phyloP scores from a whole-genome alignment of 345 rosid genomes.

The Schrenkiella parvula region DNA sequence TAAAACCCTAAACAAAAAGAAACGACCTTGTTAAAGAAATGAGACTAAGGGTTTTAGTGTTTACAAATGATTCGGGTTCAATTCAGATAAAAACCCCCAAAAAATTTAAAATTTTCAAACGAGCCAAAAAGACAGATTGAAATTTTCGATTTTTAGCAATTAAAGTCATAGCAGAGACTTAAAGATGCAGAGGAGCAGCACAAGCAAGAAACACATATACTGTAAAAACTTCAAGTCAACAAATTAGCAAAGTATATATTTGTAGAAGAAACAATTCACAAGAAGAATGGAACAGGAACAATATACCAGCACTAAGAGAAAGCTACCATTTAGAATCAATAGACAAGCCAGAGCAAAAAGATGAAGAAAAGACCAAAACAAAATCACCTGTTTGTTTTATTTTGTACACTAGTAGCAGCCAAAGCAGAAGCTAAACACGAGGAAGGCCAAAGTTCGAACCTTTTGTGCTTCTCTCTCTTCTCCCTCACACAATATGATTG shows the following conservation, averaged over 20 bases:
- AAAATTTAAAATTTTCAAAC: neutral
- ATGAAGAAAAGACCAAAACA: neutral
- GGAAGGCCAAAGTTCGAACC: slow-evolving; percentile 12
- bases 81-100: neutral
- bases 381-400: slow-evolving; percentile 23
- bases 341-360: neutral
- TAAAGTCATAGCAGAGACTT: neutral
- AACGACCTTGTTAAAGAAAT: slow-evolving; percentile 9
- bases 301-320: neutral
- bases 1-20: neutral
- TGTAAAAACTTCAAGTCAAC: neutral
- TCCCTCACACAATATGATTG: neutral
- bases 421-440: slow-evolving; percentile 11
- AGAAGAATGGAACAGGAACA: neutral
- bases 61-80: neutral
- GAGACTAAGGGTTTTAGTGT: slow-evolving; percentile 11
- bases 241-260: neutral
- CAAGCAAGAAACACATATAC: slow-evolving; percentile 2
- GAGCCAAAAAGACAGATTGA: neutral
- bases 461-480: slow-evolving; percentile 15
- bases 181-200: neutral
- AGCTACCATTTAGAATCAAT: neutral
- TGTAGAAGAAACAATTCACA: neutral
- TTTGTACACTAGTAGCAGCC: slow-evolving; percentile 27
- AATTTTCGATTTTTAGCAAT: neutral